These are phyloP conservation scores for Cerrena zonata DNA, from an alignment of 1,284 basidiomycete genomes.

Conservation along the genomic window DNA sequence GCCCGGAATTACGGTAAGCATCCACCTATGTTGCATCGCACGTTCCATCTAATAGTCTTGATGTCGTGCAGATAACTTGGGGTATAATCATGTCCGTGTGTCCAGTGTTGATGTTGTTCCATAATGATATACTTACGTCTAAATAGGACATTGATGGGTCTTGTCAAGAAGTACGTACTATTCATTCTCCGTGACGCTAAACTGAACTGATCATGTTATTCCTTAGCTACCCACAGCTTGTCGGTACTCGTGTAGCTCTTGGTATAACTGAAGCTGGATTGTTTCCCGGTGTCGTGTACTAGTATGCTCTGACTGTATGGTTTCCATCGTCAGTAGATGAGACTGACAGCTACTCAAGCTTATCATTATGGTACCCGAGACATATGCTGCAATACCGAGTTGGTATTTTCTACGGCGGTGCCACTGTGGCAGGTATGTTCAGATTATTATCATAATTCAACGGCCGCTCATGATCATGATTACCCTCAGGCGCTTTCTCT, in stretches of 20 bases:
- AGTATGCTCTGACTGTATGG: slow-evolving; percentile 38
- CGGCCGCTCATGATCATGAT: slow-evolving; percentile 3
- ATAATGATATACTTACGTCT: slow-evolving; percentile 31
- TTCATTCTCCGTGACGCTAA: too few relatives aligned
- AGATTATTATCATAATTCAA: slow-evolving; percentile 5
- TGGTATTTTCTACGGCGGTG: slow-evolving; percentile 33
- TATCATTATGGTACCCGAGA: slow-evolving; percentile 31
- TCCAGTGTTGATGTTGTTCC: slow-evolving; percentile 47
- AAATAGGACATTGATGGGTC: slow-evolving; percentile 56
- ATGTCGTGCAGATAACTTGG: slow-evolving; percentile 19
- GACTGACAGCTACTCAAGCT: neutral
- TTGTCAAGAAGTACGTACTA: slow-evolving; percentile 52
- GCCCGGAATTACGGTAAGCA: slow-evolving; percentile 27
- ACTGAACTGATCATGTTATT: too few relatives aligned
- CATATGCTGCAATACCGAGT: slow-evolving; percentile 31
- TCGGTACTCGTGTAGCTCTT: slow-evolving; percentile 53
- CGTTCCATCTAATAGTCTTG: neutral
- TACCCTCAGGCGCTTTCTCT: slow-evolving; percentile 24
- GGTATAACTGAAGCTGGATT: slow-evolving; percentile 67
- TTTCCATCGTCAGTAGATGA: neutral
- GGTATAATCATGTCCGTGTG: slow-evolving; percentile 20
- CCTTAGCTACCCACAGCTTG: slow-evolving; percentile 52
- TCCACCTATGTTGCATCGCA: neutral
- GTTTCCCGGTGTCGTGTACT: slow-evolving; percentile 66
- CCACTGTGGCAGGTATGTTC: slow-evolving; percentile 22